These are phyloP conservation scores for Austroboletus festivus DNA, from an alignment of 768 basidiomycete species.

Conservation along the genomic window DNA sequence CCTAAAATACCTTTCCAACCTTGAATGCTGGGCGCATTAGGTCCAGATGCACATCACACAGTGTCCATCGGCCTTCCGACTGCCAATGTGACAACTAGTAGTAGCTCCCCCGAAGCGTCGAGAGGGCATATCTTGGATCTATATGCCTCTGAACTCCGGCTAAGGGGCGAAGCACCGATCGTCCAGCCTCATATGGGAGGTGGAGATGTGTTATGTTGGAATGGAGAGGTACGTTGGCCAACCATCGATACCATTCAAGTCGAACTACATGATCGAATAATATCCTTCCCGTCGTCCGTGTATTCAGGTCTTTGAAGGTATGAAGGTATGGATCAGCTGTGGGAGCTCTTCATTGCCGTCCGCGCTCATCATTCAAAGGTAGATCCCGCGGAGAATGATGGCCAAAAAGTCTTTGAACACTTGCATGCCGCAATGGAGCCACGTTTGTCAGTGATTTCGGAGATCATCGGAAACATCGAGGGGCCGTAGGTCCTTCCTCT, in stretches of 20 bases:
- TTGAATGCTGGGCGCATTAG: too few species aligned
- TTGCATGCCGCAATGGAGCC: slow-evolving; percentile 24
- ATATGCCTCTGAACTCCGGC: slow-evolving; percentile 71
- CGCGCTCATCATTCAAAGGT: slow-evolving; percentile 46
- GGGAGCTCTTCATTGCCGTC: not conserved
- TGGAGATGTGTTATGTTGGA: slow-evolving; percentile 75
- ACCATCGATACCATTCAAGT: not conserved
- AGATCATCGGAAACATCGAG: slow-evolving; percentile 60
- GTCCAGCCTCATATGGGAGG: slow-evolving; percentile 64
- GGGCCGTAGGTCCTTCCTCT: slow-evolving; percentile 63
- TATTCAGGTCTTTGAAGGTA: slow-evolving; percentile 78
- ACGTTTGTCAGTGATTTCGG: slow-evolving; percentile 47
- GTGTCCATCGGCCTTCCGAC: slow-evolving; percentile 20
- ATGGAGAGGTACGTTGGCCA: slow-evolving; percentile 64
- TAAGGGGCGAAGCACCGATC: slow-evolving; percentile 58
- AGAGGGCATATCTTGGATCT: slow-evolving; percentile 41
- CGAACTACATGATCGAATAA: not conserved
- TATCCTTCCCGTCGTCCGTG: not conserved
- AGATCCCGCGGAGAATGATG: slow-evolving; percentile 65
- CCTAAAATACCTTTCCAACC: not conserved
- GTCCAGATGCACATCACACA: slow-evolving; percentile 59
- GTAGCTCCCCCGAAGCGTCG: not conserved
- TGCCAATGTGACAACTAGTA: slow-evolving; percentile 7
- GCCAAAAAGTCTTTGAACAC: slow-evolving; percentile 45
- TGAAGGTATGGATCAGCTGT: slow-evolving; percentile 48